Percentiles rank a stretch among this genome's conserved stretches.
Evolutionary conservation across 106 monocot genomes (phyloP).

Genomic region (Apostasia shenzhenica): DNA sequence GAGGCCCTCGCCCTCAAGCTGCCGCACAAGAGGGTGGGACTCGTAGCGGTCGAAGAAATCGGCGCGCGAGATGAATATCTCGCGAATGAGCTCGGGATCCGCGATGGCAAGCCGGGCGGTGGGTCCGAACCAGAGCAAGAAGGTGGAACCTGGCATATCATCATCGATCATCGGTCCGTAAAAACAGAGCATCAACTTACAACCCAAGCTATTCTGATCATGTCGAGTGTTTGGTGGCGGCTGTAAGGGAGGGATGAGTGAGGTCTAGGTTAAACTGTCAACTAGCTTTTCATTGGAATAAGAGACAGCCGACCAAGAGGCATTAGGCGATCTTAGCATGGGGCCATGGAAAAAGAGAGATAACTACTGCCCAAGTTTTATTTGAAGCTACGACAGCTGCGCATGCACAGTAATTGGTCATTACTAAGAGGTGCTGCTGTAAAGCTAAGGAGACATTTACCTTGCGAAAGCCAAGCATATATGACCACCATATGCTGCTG

Average conservation of each 20-base stretch:
- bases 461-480: neutral
- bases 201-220: too few species aligned
- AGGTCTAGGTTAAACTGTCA: neutral
- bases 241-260: neutral
- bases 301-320: slow-evolving; percentile 5
- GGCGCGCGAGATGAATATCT: slow-evolving; percentile 65
- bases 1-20: slow-evolving; percentile 87
- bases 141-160: slow-evolving; percentile 55
- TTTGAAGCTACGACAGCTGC: neutral
- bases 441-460: neutral
- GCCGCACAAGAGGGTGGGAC: slow-evolving; percentile 78
- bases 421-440: neutral
- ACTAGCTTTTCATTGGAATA: too few species aligned
- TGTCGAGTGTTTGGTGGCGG: too few species aligned
- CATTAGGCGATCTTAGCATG: slow-evolving; percentile 4
- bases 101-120: slow-evolving; percentile 62
- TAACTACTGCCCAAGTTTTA: slow-evolving; percentile 8
- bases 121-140: slow-evolving; percentile 87
- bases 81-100: slow-evolving; percentile 86
- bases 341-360: slow-evolving; percentile 28
- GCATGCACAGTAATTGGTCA: too few species aligned
- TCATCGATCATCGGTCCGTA: too few species aligned
- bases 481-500: neutral
- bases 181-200: neutral
- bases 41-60: slow-evolving; percentile 78